Conservation (phyloP, 169 alveolate genomes). For the Perkinsus marinus region DNA sequence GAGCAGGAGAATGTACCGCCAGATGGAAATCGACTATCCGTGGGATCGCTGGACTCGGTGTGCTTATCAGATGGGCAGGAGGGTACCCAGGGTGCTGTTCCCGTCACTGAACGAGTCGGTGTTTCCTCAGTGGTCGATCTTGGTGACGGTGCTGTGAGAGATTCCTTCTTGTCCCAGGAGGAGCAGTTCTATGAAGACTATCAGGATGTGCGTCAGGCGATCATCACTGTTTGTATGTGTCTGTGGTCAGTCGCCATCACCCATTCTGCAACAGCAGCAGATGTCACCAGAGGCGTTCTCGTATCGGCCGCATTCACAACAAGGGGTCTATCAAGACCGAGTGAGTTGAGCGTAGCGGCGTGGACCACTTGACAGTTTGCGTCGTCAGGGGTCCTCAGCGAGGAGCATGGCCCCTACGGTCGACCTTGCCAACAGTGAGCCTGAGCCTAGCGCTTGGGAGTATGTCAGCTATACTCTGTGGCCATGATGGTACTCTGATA, state of each 20-base stretch:
- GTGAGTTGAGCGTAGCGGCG: no score
- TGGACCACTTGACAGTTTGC: no score
- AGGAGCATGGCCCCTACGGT: not conserved
- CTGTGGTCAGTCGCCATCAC: not conserved
- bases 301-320: not conserved
- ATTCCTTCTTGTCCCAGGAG: no score
- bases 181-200: not conserved
- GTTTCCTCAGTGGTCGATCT: not conserved
- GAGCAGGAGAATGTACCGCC: not conserved
- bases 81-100: not conserved
- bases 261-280: not conserved
- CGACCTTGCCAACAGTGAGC: not conserved
- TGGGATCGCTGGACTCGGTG: not conserved
- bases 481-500: no score
- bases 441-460: not conserved
- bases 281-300: not conserved
- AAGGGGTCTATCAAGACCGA: no score
- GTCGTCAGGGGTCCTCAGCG: not conserved
- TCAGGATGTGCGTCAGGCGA: not conserved
- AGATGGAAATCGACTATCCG: not conserved
- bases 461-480: not conserved
- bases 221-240: no score
- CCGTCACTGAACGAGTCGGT: not conserved
- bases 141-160: not conserved
- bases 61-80: not conserved